Conservation (phyloP, 495 filamentous ascomycete genomes). For the Tricharina praecox region DNA sequence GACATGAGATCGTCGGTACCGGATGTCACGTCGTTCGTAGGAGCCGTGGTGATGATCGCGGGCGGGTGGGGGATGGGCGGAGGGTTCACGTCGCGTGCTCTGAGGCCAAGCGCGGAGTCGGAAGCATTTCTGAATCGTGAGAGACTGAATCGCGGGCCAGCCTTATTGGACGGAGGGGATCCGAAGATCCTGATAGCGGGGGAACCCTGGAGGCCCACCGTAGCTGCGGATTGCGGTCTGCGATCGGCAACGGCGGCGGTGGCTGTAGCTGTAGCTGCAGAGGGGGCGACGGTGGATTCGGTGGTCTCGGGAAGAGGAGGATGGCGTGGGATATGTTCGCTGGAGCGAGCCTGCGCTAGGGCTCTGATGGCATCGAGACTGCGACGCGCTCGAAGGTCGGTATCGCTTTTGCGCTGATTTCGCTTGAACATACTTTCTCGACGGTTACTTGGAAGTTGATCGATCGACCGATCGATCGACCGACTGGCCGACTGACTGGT, state of each 20-base stretch:
- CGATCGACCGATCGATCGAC: too few relatives aligned
- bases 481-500: too few relatives aligned
- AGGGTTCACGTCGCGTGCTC: constrained; percentile 47
- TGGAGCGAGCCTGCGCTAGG: constrained; percentile 26
- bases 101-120: constrained; percentile 71
- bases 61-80: constrained; percentile 35
- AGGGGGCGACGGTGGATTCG: constrained; percentile 18
- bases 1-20: constrained; percentile 2
- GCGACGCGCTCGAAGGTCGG: constrained; percentile 20
- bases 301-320: constrained; percentile 10
- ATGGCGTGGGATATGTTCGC: constrained; percentile 30
- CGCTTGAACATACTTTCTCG: constrained; percentile 25
- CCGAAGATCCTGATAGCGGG: constrained; percentile 7
- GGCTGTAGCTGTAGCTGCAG: too few relatives aligned
- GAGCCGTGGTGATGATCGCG: constrained; percentile 83
- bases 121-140: constrained; percentile 84
- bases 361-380: constrained; percentile 24
- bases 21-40: constrained; percentile 46
- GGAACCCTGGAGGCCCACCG: background rate
- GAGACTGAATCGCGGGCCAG: constrained; percentile 56
- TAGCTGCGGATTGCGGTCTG: background rate
- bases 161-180: constrained; percentile 9
- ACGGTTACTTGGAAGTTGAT: too few relatives aligned
- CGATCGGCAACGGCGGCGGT: background rate
- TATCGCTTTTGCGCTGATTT: constrained; percentile 24